These are phyloP conservation scores for Trametes cinnabarina DNA, from an alignment of 768 basidiomycete genomes.

Conservation along the genomic window DNA sequence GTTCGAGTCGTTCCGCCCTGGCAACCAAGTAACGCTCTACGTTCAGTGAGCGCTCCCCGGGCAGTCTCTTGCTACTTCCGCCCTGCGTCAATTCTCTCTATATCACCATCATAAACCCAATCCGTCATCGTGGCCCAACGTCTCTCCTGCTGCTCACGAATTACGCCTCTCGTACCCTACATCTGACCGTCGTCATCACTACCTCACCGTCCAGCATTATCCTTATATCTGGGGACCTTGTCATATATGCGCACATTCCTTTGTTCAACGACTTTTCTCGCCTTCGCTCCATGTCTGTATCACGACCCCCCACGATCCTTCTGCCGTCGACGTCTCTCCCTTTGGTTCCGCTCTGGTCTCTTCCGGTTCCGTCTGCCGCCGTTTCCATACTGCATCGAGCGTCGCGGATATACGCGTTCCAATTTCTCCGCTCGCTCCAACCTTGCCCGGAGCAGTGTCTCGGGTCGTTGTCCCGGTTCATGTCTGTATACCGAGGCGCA, in stretches of 20 bases:
- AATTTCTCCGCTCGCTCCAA: slow-evolving; percentile 2
- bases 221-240: slow-evolving; percentile 25
- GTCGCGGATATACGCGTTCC: slow-evolving; percentile 12
- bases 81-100: slow-evolving; percentile 11
- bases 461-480: too few relatives aligned
- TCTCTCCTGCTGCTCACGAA: slow-evolving; percentile 10
- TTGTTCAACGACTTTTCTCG: slow-evolving; percentile 5
- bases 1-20: slow-evolving; percentile 77
- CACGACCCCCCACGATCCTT: slow-evolving; percentile 21
- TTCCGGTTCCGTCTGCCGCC: slow-evolving; percentile 9
- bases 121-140: too few relatives aligned
- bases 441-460: neutral
- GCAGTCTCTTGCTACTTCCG: neutral
- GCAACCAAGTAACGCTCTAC: slow-evolving; percentile 78
- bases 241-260: slow-evolving; percentile 22
- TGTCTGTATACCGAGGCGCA: neutral
- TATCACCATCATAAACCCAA: neutral
- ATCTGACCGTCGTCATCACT: slow-evolving; percentile 15
- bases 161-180: slow-evolving; percentile 2
- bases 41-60: slow-evolving; percentile 52
- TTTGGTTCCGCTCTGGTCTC: neutral
- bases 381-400: slow-evolving; percentile 13
- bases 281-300: slow-evolving; percentile 17
- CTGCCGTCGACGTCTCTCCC: slow-evolving; percentile 9
- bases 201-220: slow-evolving; percentile 18